Conservation (phyloP, 495 filamentous ascomycete species). For the Penicillium diatomitis region DNA sequence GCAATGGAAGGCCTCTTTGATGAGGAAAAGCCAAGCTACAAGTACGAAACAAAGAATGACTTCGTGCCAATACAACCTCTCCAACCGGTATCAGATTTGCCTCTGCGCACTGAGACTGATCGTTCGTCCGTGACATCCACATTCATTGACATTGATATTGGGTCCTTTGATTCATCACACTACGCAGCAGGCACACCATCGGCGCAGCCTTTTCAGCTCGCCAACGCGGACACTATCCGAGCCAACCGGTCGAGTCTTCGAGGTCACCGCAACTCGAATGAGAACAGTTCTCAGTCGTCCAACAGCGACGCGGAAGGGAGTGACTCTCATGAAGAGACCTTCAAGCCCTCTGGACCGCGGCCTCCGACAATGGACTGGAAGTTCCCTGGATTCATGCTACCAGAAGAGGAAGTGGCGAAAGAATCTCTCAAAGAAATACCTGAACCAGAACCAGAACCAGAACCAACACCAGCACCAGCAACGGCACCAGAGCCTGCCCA, state of each 20-base stretch:
- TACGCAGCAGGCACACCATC: slow-evolving; percentile 38
- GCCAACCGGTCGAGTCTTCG: slow-evolving; percentile 38
- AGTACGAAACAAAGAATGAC: slow-evolving; percentile 39
- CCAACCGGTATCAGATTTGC: slow-evolving; percentile 34
- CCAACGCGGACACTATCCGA: slow-evolving; percentile 41
- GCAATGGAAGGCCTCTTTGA: slow-evolving; percentile 42
- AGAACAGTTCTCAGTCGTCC: slow-evolving; percentile 25
- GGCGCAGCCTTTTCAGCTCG: slow-evolving; percentile 39
- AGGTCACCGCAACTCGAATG: slow-evolving; percentile 28
- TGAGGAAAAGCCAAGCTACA: slow-evolving; percentile 37
- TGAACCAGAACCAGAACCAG: slow-evolving; percentile 5
- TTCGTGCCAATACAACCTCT: slow-evolving; percentile 32
- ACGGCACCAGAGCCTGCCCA: slow-evolving; percentile 10
- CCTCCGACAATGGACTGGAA: slow-evolving; percentile 45
- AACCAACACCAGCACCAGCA: background rate
- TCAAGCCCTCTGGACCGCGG: slow-evolving; percentile 30
- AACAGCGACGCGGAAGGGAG: slow-evolving; percentile 19
- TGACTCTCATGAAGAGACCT: slow-evolving; percentile 19
- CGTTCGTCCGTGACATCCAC: slow-evolving; percentile 40
- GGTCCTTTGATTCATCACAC: slow-evolving; percentile 38
- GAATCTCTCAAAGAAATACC: slow-evolving; percentile 7
- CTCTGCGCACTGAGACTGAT: slow-evolving; percentile 40
- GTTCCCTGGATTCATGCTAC: slow-evolving; percentile 29
- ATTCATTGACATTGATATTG: slow-evolving; percentile 41
- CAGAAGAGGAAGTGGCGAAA: slow-evolving; percentile 15